Conservation (phyloP, 768 basidiomycete genomes). For the Suillus cothurnatus region DNA sequence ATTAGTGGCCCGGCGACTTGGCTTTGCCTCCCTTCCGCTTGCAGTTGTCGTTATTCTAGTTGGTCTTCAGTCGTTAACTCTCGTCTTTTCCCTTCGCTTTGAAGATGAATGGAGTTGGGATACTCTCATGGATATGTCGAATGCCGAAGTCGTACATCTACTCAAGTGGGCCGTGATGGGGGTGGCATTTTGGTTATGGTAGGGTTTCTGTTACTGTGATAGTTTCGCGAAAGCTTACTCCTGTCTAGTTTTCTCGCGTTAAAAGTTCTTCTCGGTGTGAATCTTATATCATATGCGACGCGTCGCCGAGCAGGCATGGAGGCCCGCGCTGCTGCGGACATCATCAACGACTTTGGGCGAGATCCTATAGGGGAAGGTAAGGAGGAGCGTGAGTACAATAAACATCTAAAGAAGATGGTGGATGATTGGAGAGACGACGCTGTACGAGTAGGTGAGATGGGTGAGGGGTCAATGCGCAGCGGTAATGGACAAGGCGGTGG, state of each 20-base stretch:
- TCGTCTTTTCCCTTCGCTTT: constrained; percentile 56
- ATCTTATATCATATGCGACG: constrained; percentile 83
- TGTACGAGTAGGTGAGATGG: constrained; percentile 67
- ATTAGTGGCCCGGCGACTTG: constrained; percentile 88
- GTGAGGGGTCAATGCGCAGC: constrained; percentile 45
- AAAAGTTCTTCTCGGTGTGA: constrained; percentile 91
- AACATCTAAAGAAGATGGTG: constrained; percentile 72
- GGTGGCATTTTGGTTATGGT: constrained; percentile 86
- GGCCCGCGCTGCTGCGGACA: constrained; percentile 69
- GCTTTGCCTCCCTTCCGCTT: constrained; percentile 91
- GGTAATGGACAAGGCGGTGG: constrained; percentile 25
- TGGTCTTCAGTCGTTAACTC: constrained; percentile 66
- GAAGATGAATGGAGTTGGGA: constrained; percentile 42
- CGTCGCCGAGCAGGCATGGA: constrained; percentile 77
- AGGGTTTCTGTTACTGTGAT: constrained; percentile 32
- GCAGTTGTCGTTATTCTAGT: constrained; percentile 82
- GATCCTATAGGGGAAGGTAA: constrained; percentile 88
- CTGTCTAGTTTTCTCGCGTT: constrained; percentile 72
- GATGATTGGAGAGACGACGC: constrained; percentile 73
- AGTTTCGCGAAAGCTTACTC: background rate
- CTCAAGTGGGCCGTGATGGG: constrained; percentile 68
- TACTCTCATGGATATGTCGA: constrained; percentile 38
- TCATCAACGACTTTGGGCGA: constrained; percentile 85
- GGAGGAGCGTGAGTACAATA: constrained; percentile 88
- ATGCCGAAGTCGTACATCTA: constrained; percentile 53